These are phyloP conservation scores for Tricholoma terreum DNA, from an alignment of 768 basidiomycete species.

Conservation along the genomic window DNA sequence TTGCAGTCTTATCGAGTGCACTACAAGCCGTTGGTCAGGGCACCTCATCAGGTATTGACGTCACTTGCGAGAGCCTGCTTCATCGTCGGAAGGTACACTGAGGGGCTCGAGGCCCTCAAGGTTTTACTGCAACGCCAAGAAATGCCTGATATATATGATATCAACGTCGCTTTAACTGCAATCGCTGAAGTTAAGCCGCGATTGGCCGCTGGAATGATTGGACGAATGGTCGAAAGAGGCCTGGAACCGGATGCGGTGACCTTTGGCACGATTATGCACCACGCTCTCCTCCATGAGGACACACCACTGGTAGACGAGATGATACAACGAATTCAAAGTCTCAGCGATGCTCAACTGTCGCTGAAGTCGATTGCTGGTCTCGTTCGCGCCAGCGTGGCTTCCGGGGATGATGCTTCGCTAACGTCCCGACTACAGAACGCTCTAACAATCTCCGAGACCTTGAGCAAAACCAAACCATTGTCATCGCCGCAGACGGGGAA, in stretches of 20 bases:
- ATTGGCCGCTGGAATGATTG: slow-evolving; percentile 44
- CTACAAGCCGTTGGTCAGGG: slow-evolving; percentile 45
- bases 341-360: slow-evolving; percentile 35
- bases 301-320: slow-evolving; percentile 41
- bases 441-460: slow-evolving; percentile 39
- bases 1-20: slow-evolving; percentile 38
- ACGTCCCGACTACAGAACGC: slow-evolving; percentile 31
- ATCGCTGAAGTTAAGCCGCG: slow-evolving; percentile 49
- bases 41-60: slow-evolving; percentile 51
- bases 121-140: slow-evolving; percentile 46
- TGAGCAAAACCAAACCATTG: slow-evolving; percentile 32
- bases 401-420: slow-evolving; percentile 16
- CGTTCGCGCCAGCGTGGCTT: slow-evolving; percentile 38
- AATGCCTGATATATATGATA: slow-evolving; percentile 58
- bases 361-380: slow-evolving; percentile 49
- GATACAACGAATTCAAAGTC: slow-evolving; percentile 35
- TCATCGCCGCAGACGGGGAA: slow-evolving; percentile 48
- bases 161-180: slow-evolving; percentile 59
- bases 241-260: slow-evolving; percentile 51
- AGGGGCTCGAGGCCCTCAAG: slow-evolving; percentile 47
- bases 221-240: slow-evolving; percentile 46
- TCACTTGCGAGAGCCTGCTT: slow-evolving; percentile 63
- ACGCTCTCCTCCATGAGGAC: slow-evolving; percentile 47
- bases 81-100: slow-evolving; percentile 45
- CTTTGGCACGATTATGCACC: slow-evolving; percentile 61